These are phyloP conservation scores for Amyloporia xantha DNA, from an alignment of 768 basidiomycete species.

Conservation along the genomic window DNA sequence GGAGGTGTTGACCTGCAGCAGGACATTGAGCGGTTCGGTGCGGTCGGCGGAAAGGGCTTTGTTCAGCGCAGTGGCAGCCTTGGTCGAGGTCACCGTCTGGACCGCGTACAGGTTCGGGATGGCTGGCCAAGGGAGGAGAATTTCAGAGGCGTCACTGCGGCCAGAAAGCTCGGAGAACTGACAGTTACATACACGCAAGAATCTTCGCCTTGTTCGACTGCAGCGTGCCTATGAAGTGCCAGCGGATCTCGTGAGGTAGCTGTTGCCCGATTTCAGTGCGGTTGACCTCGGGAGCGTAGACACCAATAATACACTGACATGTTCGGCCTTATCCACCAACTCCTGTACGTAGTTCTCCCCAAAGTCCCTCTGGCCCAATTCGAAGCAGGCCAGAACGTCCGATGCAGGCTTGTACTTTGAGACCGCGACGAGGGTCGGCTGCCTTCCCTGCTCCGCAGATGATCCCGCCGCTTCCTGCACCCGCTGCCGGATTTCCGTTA, in stretches of 20 bases:
- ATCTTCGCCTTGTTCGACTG: constrained; percentile 92
- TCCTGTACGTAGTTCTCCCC: constrained; percentile 99
- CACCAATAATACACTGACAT: constrained; percentile 13
- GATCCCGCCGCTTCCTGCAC: constrained; percentile 34
- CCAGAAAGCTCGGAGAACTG: neutral
- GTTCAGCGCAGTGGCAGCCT: constrained; percentile 75
- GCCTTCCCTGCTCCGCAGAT: neutral
- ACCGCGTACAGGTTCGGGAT: constrained; percentile 84
- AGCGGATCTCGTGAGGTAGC: constrained; percentile 85
- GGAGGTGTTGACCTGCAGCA: constrained; percentile 94
- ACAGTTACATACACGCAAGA: constrained; percentile 60
- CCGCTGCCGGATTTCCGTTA: constrained; percentile 45
- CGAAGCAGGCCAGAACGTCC: constrained; percentile 80
- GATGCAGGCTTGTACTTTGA: constrained; percentile 89
- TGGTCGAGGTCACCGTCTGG: constrained; percentile 80
- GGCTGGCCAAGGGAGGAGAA: constrained; percentile 34
- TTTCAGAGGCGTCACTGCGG: neutral
- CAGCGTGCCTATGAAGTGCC: constrained; percentile 95
- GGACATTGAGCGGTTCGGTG: constrained; percentile 60
- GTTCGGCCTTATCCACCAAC: constrained; percentile 72
- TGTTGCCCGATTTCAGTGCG: constrained; percentile 29
- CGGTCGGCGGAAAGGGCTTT: constrained; percentile 60
- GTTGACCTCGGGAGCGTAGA: no score
- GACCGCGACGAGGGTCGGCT: constrained; percentile 69
- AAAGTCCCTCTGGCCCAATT: constrained; percentile 81